Evolutionary conservation across 1,284 basidiomycete genomes (phyloP).

Genomic region (Ganoderma lucidum): DNA sequence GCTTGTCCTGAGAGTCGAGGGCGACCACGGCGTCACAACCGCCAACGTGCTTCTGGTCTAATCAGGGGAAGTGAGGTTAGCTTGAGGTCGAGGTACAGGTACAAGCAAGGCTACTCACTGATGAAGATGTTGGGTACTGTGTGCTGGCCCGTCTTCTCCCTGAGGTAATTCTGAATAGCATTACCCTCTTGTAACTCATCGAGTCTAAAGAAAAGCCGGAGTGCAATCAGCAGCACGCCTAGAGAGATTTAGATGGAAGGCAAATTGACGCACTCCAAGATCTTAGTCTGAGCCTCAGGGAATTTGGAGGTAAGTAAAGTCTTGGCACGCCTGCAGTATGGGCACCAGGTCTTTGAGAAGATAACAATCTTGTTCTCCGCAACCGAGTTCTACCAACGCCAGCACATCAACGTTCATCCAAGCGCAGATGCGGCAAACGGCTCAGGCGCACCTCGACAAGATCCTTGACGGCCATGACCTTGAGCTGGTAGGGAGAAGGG

Average conservation of each 20-base stretch:
- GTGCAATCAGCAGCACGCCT: neutral
- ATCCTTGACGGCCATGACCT: constrained; percentile 48
- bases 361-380: constrained; percentile 65
- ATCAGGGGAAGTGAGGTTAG: constrained; percentile 4
- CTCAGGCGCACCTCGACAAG: constrained; percentile 49
- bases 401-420: neutral
- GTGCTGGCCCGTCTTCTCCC: constrained; percentile 63
- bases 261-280: constrained; percentile 62
- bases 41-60: constrained; percentile 67
- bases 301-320: constrained; percentile 58
- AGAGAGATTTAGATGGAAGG: neutral
- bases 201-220: constrained; percentile 40
- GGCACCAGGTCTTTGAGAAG: constrained; percentile 75
- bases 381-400: constrained; percentile 56
- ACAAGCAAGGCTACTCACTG: constrained; percentile 50
- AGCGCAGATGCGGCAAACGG: neutral
- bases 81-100: neutral
- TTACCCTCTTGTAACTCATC: constrained; percentile 59
- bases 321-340: constrained; percentile 69
- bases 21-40: constrained; percentile 40
- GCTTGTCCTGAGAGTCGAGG: constrained; percentile 41
- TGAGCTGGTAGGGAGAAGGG: constrained; percentile 47
- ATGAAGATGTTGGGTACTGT: constrained; percentile 78
- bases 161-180: constrained; percentile 68
- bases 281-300: constrained; percentile 53